Evolutionary conservation across 2,329 filamentous ascomycete species (phyloP), one percentile per base, ranked within the genome.

Genomic region (Ceratocystis variospora): DNA sequence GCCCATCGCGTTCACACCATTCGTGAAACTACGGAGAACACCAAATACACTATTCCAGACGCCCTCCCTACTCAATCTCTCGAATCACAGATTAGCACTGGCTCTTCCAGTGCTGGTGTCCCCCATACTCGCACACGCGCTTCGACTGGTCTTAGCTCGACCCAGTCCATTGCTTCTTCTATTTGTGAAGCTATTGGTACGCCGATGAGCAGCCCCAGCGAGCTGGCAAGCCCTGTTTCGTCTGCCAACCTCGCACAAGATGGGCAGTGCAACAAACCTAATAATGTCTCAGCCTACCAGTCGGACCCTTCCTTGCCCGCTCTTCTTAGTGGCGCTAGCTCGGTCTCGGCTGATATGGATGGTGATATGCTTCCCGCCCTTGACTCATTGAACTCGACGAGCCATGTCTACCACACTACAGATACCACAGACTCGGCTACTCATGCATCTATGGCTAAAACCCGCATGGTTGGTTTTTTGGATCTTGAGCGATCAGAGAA

Each of bases 301-400:
- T 87, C 84, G 2, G 84, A 87, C 64, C 84, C 83, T 0, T 87
- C 84, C 4, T 74, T 87, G 2, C 84, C 84, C 10, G 83, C 84
- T 5, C 75, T 87, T 6, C 76, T 87, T 10, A 87, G 84, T 66
- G 82, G 84, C 10, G 82, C 83, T 7, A 86, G 83, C 71, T 87
- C 84, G 1, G 79, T 86, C 8, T 87, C 83, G 15, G 83, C 81
- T 0, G 84, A 86, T 70, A 76, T 81, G 25, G 84, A 87, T 69
- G 82, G 80, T 0, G 84, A 87, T 62, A 82, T 85, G 48, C 75
- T 85, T 2, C 75, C 79, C 65, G 77, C 75, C 25, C 81, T 81
- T 8, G 79, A 78, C 4, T 74, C 77, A 5, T 75, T 81, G 5
- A 75, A 75, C 62, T 70, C 68, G 2, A 75, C 76, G 19, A 73